These are phyloP conservation scores for Puccinia novopanici DNA, from an alignment of 1,284 basidiomycete species.

Conservation along the genomic window DNA sequence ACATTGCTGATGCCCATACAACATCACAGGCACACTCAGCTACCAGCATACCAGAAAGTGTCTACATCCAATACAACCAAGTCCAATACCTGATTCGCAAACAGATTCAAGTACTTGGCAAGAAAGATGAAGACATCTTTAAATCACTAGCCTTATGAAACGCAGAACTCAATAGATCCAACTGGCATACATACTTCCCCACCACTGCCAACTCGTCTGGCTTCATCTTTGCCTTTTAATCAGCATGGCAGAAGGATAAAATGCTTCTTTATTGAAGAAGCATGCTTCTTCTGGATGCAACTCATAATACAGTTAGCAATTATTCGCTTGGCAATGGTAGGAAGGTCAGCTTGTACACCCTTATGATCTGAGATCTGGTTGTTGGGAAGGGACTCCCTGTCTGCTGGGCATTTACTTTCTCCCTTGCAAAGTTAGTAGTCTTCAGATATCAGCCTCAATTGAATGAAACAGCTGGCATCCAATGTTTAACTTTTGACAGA, in stretches of 20 bases:
- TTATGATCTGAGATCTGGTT: too few species aligned
- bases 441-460: neutral
- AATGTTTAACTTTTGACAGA: neutral
- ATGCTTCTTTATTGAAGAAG: neutral
- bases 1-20: too few species aligned
- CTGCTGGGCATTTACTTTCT: too few species aligned
- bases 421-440: too few species aligned
- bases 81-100: neutral
- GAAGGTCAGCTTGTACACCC: neutral
- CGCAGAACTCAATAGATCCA: neutral
- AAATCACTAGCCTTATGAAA: too few species aligned
- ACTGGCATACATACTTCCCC: neutral
- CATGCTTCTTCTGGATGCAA: neutral
- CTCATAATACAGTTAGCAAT: neutral
- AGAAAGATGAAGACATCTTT: too few species aligned
- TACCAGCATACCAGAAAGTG: too few species aligned
- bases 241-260: neutral
- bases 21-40: too few species aligned
- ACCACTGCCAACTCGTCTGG: neutral
- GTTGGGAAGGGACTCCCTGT: too few species aligned
- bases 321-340: neutral
- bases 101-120: too few species aligned
- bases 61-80: neutral
- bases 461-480: neutral
- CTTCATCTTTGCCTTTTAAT: slow-evolving; percentile 4